These are phyloP conservation scores for Aspergillus melleus DNA, from an alignment of 2,329 filamentous ascomycete species.

Conservation along the genomic window DNA sequence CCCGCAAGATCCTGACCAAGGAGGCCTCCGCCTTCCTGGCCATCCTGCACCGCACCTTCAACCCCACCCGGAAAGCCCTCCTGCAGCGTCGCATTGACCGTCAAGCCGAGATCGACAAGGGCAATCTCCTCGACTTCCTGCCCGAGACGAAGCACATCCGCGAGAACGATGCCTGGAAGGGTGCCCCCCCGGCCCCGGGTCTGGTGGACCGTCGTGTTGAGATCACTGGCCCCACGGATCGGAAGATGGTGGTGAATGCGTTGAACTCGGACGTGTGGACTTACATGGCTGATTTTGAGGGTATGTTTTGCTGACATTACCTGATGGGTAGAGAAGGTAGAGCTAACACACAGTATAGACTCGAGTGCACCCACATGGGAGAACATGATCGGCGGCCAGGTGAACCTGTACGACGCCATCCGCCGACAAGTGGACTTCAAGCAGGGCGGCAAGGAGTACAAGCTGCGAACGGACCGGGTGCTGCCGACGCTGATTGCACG, in stretches of 20 bases:
- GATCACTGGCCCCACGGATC: conserved; percentile 94
- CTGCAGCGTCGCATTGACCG: conserved; percentile 82
- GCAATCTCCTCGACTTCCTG: conserved; percentile 86
- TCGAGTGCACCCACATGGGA: conserved; percentile 97
- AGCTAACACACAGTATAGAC: conserved; percentile 55
- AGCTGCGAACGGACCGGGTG: conserved; percentile 84
- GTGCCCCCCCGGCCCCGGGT: conserved; percentile 85
- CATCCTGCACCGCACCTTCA: conserved; percentile 92
- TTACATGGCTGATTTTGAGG: conserved; percentile 99
- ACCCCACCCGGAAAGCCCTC: conserved; percentile 80
- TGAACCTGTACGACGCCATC: conserved; percentile 96
- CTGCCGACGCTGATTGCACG: conserved; percentile 91
- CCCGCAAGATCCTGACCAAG: conserved; percentile 88
- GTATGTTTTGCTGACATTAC: conserved; percentile 50
- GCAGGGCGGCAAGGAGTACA: conserved; percentile 93
- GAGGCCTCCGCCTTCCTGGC: conserved; percentile 89
- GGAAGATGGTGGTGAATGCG: conserved; percentile 99
- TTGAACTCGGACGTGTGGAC: conserved; percentile 96
- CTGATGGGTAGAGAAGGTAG: background rate
- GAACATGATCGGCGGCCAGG: conserved; percentile 98
- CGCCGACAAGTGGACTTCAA: conserved; percentile 95
- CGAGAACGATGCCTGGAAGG: conserved; percentile 91
- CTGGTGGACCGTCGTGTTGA: conserved; percentile 91
- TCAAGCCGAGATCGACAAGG: conserved; percentile 91
- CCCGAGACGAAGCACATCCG: conserved; percentile 95